Base-by-base conservation (phyloP, 2,329 filamentous ascomycete species). In the Fusarium domesticum region DNA sequence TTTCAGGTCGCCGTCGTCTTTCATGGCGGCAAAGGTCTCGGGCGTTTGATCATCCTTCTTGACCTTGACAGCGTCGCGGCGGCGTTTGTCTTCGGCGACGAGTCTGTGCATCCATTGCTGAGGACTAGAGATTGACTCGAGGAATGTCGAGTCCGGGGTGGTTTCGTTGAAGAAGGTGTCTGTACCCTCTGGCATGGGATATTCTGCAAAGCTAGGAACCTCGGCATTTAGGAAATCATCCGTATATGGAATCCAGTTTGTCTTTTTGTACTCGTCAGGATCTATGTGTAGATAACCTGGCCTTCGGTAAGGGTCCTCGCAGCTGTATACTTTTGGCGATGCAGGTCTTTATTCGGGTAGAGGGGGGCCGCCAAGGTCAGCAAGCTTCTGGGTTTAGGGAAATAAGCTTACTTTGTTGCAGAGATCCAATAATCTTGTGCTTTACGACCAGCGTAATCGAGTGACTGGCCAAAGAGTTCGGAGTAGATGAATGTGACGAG, bases 81-180 rank as follows among this genome's bases (percentile, higher is more conserved):
- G 48, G 10, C 51, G 51, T 14, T 32, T 2, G 6, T 41, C 48
- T 23, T 54, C 51, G 1, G 48, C 51, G 31, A 54, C 42, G 12
- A 45, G 47, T 14, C 37, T 35, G 14, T 39, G 35, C 16, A 54
- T 47, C 51, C 51, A 54, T 49, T 49, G 40, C n/a, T 42, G 48
- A 5, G 51, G 51, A 1, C 40, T 52, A n/a, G 51, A 52, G 12
- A 45, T n/a, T 4, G 31, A 25, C 2, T 45, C n/a, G n/a, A 46
- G 30, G 35, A 46, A 49, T 2, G 42, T 42, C 2, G 40, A 28
- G 16, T 54, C 51, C 4, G 47, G 62, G 2, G 73, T 62, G 0
- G 82, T 85, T 18, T 85, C 85, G 56, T 89, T 89, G 3, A 83
- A 84, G 65, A 89, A 89, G 23, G 87, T 67, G 39, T 84, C 81